These are phyloP conservation scores for Gyromitra esculenta DNA, from an alignment of 2,329 filamentous ascomycete genomes.

Conservation along the genomic window DNA sequence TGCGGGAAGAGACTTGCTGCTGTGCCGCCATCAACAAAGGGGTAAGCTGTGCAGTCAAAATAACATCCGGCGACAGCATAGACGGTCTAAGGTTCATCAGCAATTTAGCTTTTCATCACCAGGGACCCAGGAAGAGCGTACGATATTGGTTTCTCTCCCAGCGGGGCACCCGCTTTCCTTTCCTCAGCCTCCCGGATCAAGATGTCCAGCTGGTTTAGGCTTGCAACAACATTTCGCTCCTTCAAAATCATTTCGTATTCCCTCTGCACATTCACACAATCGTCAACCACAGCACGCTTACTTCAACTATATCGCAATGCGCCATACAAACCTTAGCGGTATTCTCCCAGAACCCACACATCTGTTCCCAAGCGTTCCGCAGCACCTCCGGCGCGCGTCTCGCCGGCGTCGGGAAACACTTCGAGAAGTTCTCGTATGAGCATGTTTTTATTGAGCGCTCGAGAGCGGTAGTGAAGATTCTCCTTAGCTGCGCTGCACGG, in stretches of 20 bases:
- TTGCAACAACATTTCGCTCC: conserved; percentile 42
- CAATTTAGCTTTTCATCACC: not conserved
- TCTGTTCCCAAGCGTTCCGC: conserved; percentile 40
- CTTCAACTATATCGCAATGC: not conserved
- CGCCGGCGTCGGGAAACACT: conserved; percentile 52
- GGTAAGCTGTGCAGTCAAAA: conserved; percentile 50
- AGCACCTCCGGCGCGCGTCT: conserved; percentile 34
- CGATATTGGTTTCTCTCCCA: conserved; percentile 42
- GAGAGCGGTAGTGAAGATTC: conserved; percentile 49
- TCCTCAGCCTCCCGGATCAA: conserved; percentile 48
- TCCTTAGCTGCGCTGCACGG: conserved; percentile 43
- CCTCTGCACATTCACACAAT: conserved; percentile 22
- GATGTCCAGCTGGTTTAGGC: conserved; percentile 51
- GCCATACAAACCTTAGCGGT: conserved; percentile 35
- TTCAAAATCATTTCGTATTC: conserved; percentile 49
- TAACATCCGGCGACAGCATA: conserved; percentile 45
- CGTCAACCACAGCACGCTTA: conserved; percentile 11
- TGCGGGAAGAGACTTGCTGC: conserved; percentile 24
- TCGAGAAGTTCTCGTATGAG: conserved; percentile 50
- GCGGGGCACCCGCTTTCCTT: conserved; percentile 24
- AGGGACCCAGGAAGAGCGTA: conserved; percentile 9
- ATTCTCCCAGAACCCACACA: conserved; percentile 41
- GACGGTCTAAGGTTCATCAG: conserved; percentile 47
- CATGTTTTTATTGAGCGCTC: conserved; percentile 49
- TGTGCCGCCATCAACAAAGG: conserved; percentile 48